A percentile compares a stretch with the other conserved stretches of the same genome.
These are phyloP conservation scores for Botrytis elliptica DNA, from an alignment of 2,329 filamentous ascomycete species.

Conservation along the genomic window DNA sequence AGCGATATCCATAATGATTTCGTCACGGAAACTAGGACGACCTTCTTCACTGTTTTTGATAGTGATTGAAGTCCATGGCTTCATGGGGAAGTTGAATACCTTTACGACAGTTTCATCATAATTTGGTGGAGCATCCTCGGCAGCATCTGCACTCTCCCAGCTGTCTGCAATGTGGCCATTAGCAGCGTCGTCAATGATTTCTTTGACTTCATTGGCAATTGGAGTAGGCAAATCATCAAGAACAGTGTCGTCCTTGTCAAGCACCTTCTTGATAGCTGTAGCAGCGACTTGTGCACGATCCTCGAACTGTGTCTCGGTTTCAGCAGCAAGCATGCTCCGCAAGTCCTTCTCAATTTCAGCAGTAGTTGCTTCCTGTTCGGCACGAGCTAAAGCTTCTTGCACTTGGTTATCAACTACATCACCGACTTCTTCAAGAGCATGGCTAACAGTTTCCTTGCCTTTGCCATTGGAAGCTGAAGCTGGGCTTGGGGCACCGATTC, in stretches of 20 bases:
- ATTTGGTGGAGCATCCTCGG: conserved; percentile 60
- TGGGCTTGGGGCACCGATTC: conserved; percentile 34
- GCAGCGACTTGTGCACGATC: conserved; percentile 49
- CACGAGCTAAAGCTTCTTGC: conserved; percentile 53
- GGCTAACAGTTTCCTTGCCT: conserved; percentile 65
- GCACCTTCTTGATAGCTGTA: conserved; percentile 51
- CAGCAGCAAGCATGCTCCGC: conserved; percentile 50
- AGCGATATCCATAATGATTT: conserved; percentile 87
- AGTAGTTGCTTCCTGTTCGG: conserved; percentile 47
- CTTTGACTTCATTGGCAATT: conserved; percentile 55
- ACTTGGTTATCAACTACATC: conserved; percentile 17
- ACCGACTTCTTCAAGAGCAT: conserved; percentile 46
- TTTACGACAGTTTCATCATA: conserved; percentile 65
- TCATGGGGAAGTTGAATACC: conserved; percentile 96
- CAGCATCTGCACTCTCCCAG: conserved; percentile 83
- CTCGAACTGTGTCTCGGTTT: conserved; percentile 55
- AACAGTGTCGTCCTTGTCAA: conserved; percentile 54
- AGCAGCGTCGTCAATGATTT: conserved; percentile 55
- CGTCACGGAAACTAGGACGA: conserved; percentile 67
- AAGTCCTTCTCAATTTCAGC: conserved; percentile 51
- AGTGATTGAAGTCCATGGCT: conserved; percentile 88
- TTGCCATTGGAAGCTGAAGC: not conserved
- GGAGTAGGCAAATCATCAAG: conserved; percentile 56
- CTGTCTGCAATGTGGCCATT: conserved; percentile 68
- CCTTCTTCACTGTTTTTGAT: conserved; percentile 59